Percentiles rank a stretch among this genome's conserved stretches.
Conservation (phyloP, 768 basidiomycete species). For the Phaeolepiota aurea region DNA sequence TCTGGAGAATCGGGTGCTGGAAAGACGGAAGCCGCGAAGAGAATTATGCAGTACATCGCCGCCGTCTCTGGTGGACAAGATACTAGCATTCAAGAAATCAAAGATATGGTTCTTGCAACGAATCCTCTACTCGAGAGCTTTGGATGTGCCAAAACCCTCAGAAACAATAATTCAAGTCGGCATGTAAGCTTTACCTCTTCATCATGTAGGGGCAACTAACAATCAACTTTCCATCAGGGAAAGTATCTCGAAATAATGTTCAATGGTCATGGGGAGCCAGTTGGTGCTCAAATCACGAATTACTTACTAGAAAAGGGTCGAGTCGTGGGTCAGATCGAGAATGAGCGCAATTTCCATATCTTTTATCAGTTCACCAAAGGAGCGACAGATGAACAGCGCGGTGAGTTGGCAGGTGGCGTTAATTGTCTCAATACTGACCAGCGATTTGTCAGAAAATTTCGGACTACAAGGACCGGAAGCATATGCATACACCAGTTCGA, state of each 20-base stretch:
- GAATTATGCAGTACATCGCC: constrained; percentile 99
- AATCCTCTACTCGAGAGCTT: constrained; percentile 97
- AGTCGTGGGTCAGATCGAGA: constrained; percentile 93
- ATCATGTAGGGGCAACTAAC: constrained; percentile 8
- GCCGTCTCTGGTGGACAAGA: constrained; percentile 88
- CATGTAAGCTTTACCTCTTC: constrained; percentile 56
- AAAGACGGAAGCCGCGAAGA: constrained; percentile 98
- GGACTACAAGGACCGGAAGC: constrained; percentile 94
- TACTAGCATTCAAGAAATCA: constrained; percentile 92
- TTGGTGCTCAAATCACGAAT: constrained; percentile 97
- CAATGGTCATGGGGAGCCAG: constrained; percentile 84
- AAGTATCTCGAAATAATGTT: constrained; percentile 99
- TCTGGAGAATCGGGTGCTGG: constrained; percentile 98
- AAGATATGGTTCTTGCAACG: constrained; percentile 99
- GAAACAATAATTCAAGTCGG: constrained; percentile 97
- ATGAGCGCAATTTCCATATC: constrained; percentile 96
- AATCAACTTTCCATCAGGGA: constrained; percentile 68
- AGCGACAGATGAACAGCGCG: constrained; percentile 82
- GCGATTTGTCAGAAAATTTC: constrained; percentile 91
- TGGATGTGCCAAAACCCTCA: constrained; percentile 96
- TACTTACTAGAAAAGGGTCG: constrained; percentile 96
- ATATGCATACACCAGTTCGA: constrained; percentile 88
- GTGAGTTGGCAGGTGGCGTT: no score
- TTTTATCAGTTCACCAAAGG: constrained; percentile 99
- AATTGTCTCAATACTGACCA: no score